Conservation (phyloP, 164 flowering plant species). For the Vitis riparia region DNA sequence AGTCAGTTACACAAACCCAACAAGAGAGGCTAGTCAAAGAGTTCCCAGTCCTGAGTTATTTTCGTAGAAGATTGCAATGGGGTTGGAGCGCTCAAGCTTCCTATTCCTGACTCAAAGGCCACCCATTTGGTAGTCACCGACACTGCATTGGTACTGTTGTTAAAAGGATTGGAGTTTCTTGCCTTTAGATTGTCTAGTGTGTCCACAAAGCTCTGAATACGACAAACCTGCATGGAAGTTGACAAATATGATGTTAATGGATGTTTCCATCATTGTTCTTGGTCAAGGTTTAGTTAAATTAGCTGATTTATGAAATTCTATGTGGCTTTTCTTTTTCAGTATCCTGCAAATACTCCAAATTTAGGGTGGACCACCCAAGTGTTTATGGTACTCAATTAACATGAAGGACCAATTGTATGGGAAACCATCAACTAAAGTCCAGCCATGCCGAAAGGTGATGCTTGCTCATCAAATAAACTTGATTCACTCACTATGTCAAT, state of each 20-base stretch:
- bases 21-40: constrained; percentile 22
- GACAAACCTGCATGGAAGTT: constrained; percentile 32
- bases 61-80: constrained; percentile 22
- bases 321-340: too few species aligned
- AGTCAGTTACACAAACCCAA: background rate
- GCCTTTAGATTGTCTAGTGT: constrained; percentile 37
- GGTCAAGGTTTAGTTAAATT: too few species aligned
- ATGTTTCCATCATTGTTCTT: background rate
- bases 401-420: too few species aligned
- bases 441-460: too few species aligned
- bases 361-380: too few species aligned
- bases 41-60: constrained; percentile 38
- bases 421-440: too few species aligned
- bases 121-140: constrained; percentile 37
- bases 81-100: constrained; percentile 28
- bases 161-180: constrained; percentile 24
- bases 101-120: constrained; percentile 32
- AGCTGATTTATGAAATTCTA: too few species aligned
- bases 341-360: too few species aligned
- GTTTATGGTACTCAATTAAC: too few species aligned
- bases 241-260: background rate
- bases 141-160: constrained; percentile 20
- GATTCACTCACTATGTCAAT: too few species aligned
- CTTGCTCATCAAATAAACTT: too few species aligned
- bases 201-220: constrained; percentile 38